A percentile compares a stretch with the other conserved stretches of the same genome.
phyloP scores from a whole-genome alignment of 2,329 filamentous ascomycete species.

The Penicillium sp. region DNA sequence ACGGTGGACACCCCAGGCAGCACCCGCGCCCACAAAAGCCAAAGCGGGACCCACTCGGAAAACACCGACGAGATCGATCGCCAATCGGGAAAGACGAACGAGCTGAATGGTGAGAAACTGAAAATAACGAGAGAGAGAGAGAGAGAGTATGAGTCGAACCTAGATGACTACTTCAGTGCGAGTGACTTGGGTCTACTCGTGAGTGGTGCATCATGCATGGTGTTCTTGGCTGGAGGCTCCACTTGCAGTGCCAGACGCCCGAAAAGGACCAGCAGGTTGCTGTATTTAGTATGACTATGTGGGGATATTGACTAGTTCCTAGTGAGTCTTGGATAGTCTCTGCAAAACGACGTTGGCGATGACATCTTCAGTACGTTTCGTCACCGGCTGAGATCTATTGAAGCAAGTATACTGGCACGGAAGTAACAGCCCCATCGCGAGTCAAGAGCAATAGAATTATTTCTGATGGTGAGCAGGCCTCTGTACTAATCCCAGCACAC shows the following conservation, averaged over 20 bases:
- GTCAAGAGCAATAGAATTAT: neutral
- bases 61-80: conserved; percentile 15
- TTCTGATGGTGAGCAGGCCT: neutral
- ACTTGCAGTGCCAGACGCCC: neutral
- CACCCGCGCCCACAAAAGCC: neutral
- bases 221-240: neutral
- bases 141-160: neutral
- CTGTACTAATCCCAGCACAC: neutral
- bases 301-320: neutral
- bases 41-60: conserved; percentile 12
- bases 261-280: neutral
- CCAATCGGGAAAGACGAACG: conserved; percentile 14
- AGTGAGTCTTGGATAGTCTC: neutral
- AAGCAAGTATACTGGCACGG: neutral
- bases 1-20: conserved; percentile 21
- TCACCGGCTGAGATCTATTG: neutral
- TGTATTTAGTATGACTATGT: neutral
- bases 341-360: neutral
- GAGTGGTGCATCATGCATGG: neutral
- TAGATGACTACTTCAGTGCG: neutral
- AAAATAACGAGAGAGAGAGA: neutral
- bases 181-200: neutral
- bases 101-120: conserved; percentile 2
- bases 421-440: neutral
- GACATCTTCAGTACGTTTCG: neutral